A percentile compares a stretch with the other conserved stretches of the same genome.
Conservation (phyloP, 2,329 filamentous ascomycete genomes). For the Colletotrichum liaoningense region DNA sequence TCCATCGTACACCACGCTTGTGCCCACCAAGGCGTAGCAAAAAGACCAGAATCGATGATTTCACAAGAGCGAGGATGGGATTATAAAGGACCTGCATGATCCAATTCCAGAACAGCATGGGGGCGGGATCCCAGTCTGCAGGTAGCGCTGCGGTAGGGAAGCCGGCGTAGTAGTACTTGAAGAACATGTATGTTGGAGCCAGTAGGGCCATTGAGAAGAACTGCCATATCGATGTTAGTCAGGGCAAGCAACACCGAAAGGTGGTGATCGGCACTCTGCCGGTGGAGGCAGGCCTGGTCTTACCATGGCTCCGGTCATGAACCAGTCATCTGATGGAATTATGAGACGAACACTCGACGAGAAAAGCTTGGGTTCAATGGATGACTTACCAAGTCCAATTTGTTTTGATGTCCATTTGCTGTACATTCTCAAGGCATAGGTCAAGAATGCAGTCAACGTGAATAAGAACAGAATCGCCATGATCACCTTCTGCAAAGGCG, state of each 20-base stretch:
- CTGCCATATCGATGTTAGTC: background rate
- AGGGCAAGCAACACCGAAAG: background rate
- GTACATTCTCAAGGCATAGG: slow-evolving; percentile 42
- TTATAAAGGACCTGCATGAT: slow-evolving; percentile 54
- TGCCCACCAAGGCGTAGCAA: slow-evolving; percentile 45
- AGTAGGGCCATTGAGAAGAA: slow-evolving; percentile 14
- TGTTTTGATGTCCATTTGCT: slow-evolving; percentile 14
- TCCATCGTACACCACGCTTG: slow-evolving; percentile 40
- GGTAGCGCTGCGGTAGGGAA: slow-evolving; percentile 14
- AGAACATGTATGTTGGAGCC: slow-evolving; percentile 25
- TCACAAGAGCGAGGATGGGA: slow-evolving; percentile 55
- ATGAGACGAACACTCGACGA: background rate
- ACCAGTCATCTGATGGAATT: slow-evolving; percentile 10
- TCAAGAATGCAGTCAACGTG: slow-evolving; percentile 40
- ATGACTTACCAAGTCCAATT: slow-evolving; percentile 10
- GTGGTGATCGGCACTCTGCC: background rate
- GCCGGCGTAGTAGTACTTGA: slow-evolving; percentile 25
- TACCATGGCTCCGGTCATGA: slow-evolving; percentile 25
- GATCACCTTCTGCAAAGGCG: slow-evolving; percentile 44
- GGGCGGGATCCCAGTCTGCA: slow-evolving; percentile 13
- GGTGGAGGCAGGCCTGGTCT: background rate
- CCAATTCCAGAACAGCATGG: slow-evolving; percentile 25
- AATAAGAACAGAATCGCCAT: slow-evolving; percentile 47
- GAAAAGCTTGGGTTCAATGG: background rate
- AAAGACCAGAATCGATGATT: slow-evolving; percentile 48